Percentiles rank a stretch among this genome's conserved stretches.
Evolutionary conservation across 192 early-diverging fungal genomes (phyloP).

Genomic region (Podila epigama): DNA sequence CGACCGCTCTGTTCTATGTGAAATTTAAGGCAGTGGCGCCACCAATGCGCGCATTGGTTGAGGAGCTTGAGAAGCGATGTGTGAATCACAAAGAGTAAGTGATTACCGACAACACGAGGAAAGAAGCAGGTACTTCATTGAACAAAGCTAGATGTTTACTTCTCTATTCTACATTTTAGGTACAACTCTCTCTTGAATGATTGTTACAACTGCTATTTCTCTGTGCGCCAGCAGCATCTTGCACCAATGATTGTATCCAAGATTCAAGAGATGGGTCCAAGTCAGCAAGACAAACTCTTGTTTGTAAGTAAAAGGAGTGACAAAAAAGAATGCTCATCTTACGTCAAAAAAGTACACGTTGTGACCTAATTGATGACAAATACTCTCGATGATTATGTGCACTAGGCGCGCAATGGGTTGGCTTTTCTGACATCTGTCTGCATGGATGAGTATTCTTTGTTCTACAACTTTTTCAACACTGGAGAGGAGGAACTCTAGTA

Average conservation of each 20-base stretch:
- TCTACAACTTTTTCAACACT: constrained; percentile 78
- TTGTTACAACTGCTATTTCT: constrained; percentile 79
- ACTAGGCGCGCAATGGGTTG: constrained; percentile 76
- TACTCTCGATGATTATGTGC: too few species aligned
- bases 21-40: constrained; percentile 79
- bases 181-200: constrained; percentile 77
- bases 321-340: neutral
- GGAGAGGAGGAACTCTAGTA: constrained; percentile 81
- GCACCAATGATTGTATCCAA: constrained; percentile 68
- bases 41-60: constrained; percentile 66
- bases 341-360: too few species aligned
- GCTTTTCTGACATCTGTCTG: constrained; percentile 87
- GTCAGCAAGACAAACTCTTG: constrained; percentile 55
- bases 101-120: neutral
- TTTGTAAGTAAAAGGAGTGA: constrained; percentile 56
- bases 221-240: constrained; percentile 71
- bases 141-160: neutral
- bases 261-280: constrained; percentile 65
- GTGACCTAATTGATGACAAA: too few species aligned
- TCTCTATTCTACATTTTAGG: constrained; percentile 34
- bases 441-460: constrained; percentile 83
- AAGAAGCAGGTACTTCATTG: neutral
- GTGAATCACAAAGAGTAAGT: constrained; percentile 73
- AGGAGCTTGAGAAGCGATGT: constrained; percentile 81
- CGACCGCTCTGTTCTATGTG: constrained; percentile 70